These are phyloP conservation scores for Dimargaris verticillata DNA, from an alignment of 192 early-diverging fungal species.

Conservation along the genomic window DNA sequence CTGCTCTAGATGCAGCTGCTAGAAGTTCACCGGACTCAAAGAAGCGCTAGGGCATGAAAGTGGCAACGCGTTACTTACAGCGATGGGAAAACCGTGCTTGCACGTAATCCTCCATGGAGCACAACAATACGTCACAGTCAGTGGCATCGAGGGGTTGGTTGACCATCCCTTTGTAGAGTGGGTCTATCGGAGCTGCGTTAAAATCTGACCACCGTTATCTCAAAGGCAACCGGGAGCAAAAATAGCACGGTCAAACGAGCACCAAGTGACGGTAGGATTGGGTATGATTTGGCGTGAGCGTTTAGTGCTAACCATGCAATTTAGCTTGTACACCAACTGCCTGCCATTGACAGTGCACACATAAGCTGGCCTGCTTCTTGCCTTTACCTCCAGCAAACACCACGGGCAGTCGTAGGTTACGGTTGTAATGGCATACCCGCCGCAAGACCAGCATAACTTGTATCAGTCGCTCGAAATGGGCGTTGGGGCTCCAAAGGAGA, in stretches of 20 bases:
- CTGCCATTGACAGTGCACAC: no score
- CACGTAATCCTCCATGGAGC: neutral
- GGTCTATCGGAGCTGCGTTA: neutral
- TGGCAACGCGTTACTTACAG: neutral
- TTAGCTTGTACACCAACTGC: no score
- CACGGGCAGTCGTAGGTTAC: neutral
- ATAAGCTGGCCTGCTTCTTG: no score
- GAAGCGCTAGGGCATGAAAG: neutral
- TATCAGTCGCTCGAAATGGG: neutral
- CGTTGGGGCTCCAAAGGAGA: neutral
- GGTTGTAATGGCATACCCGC: neutral
- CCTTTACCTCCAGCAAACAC: neutral
- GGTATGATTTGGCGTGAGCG: no score
- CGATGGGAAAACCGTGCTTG: neutral
- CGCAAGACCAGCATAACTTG: neutral
- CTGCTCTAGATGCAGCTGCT: neutral
- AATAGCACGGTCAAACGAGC: no score
- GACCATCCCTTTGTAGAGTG: slow-evolving; percentile 3
- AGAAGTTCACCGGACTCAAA: neutral
- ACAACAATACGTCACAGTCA: neutral
- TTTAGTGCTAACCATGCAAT: no score
- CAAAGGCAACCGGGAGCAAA: no score
- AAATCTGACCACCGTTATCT: neutral
- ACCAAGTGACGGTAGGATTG: no score
- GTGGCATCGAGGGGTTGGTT: neutral